These are phyloP conservation scores for Blastobotrys buckinghamii DNA, from an alignment of 1,139 yeast species.

Conservation along the genomic window DNA sequence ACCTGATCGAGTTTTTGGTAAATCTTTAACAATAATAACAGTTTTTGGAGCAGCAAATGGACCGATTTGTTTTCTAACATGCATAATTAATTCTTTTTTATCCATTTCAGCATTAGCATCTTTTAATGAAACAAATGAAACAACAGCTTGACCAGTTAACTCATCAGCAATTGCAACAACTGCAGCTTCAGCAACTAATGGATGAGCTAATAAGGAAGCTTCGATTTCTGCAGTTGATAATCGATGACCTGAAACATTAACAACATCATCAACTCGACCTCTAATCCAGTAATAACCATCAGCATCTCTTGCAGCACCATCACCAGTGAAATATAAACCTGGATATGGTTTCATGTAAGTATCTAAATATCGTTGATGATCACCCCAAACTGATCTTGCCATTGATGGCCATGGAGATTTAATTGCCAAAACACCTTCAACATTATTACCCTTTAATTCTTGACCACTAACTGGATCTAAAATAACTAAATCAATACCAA, in stretches of 20 bases:
- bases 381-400: slow-evolving; percentile 94
- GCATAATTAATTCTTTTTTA: slow-evolving; percentile 78
- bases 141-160: slow-evolving; percentile 94
- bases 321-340: slow-evolving; percentile 96
- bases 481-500: slow-evolving; percentile 84
- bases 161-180: slow-evolving; percentile 94
- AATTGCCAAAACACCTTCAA: slow-evolving; percentile 92
- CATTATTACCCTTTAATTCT: slow-evolving; percentile 82
- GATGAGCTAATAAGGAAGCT: slow-evolving; percentile 79
- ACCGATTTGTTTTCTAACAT: slow-evolving; percentile 91
- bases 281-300: slow-evolving; percentile 98
- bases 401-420: slow-evolving; percentile 94
- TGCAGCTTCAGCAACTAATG: slow-evolving; percentile 83
- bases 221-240: slow-evolving; percentile 96
- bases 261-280: slow-evolving; percentile 98
- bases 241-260: slow-evolving; percentile 96
- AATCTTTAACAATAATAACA: slow-evolving; percentile 78
- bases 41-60: slow-evolving; percentile 98
- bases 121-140: slow-evolving; percentile 88
- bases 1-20: slow-evolving; percentile 98
- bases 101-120: slow-evolving; percentile 50
- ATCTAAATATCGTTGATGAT: slow-evolving; percentile 84
- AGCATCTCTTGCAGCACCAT: slow-evolving; percentile 96
- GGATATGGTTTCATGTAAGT: slow-evolving; percentile 95
- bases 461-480: slow-evolving; percentile 89